phyloP scores from a whole-genome alignment of 257 asterid species.

The Henckelia pumila region DNA sequence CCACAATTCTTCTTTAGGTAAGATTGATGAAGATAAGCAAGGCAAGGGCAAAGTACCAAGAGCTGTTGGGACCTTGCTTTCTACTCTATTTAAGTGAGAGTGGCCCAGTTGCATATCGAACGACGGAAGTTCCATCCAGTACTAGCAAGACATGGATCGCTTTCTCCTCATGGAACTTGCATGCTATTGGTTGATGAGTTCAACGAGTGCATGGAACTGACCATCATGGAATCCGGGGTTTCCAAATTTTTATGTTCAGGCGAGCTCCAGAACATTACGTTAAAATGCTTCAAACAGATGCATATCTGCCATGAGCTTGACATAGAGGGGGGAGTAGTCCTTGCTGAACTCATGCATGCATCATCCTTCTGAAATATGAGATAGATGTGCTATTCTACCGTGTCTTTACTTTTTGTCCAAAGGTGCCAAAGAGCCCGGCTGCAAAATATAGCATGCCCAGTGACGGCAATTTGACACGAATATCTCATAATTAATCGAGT shows the following conservation, averaged over 20 bases:
- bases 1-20: neutral
- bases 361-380: too few relatives aligned
- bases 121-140: too few relatives aligned
- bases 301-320: neutral
- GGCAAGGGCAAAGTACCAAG: conserved; percentile 11
- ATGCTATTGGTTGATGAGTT: neutral
- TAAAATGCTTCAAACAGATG: neutral
- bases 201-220: neutral
- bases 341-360: too few relatives aligned
- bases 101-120: neutral
- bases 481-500: too few relatives aligned
- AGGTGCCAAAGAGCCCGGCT: too few relatives aligned
- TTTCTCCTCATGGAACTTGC: neutral
- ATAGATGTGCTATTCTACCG: too few relatives aligned
- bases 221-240: neutral
- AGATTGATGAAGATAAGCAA: conserved; percentile 17
- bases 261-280: neutral
- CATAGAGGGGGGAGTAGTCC: neutral
- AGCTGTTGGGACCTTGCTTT: conserved; percentile 16
- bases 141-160: neutral
- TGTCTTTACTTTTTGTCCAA: too few relatives aligned
- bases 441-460: too few relatives aligned
- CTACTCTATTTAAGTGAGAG: conserved; percentile 25
- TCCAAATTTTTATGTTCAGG: neutral
- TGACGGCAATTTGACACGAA: too few relatives aligned